phyloP scores from a whole-genome alignment of 306 rosid genomes.

The Pyrus communis region DNA sequence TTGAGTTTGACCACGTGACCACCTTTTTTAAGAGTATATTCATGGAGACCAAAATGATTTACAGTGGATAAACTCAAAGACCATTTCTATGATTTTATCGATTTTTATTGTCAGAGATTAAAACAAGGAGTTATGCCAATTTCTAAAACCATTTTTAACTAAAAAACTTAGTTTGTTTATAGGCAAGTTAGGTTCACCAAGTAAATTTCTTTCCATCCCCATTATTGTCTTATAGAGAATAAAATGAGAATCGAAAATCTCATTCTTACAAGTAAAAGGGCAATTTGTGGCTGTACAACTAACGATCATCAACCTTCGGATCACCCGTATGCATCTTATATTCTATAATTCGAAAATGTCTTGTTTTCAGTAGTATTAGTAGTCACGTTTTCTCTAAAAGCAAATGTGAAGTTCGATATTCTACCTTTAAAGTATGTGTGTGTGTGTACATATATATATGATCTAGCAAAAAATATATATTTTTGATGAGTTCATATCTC shows the following conservation, averaged over 20 bases:
- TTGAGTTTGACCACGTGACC: no score
- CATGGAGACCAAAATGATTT: no score
- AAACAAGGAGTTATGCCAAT: no score
- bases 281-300: neutral
- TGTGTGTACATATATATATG: neutral
- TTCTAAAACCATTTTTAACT: no score
- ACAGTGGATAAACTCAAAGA: no score
- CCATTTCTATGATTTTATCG: accelerated
- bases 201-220: neutral
- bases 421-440: neutral
- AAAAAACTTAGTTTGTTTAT: no score
- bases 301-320: neutral
- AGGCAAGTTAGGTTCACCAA: neutral
- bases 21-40: no score
- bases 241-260: neutral
- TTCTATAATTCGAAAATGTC: neutral
- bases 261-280: neutral
- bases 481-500: no score
- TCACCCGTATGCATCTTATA: neutral
- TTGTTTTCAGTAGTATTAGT: neutral
- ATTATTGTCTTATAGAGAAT: neutral
- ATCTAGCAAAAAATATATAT: neutral
- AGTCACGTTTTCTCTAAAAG: neutral
- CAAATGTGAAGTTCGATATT: neutral
- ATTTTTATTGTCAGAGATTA: no score